Evolutionary conservation across 345 rosid genomes (phyloP).

Genomic region (Populus nigra): DNA sequence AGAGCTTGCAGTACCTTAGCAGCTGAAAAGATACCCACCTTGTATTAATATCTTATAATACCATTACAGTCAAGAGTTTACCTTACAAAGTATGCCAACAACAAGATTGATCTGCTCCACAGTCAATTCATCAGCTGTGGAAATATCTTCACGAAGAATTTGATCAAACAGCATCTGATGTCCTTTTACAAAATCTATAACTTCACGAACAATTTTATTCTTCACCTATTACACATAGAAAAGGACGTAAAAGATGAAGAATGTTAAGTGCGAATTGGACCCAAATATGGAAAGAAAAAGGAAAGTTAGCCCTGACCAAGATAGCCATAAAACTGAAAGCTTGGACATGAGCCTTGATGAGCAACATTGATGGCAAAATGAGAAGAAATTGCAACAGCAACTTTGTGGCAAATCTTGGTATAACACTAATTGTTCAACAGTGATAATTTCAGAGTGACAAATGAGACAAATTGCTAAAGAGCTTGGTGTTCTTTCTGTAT

Average conservation of each 20-base stretch:
- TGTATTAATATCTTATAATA: neutral
- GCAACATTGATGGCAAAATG: too few species aligned
- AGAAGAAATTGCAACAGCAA: too few species aligned
- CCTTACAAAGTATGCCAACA: slow-evolving; percentile 91
- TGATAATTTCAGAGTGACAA: too few species aligned
- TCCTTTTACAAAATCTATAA: slow-evolving; percentile 73
- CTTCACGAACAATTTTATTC: slow-evolving; percentile 87
- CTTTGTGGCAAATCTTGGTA: too few species aligned
- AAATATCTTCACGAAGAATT: slow-evolving; percentile 68
- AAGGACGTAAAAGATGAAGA: neutral
- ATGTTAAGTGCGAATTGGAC: too few species aligned
- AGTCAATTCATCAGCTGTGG: slow-evolving; percentile 62
- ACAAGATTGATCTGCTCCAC: slow-evolving; percentile 89
- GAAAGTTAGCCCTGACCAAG: too few species aligned
- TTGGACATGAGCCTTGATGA: too few species aligned
- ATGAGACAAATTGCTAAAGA: too few species aligned
- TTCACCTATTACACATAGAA: slow-evolving; percentile 52
- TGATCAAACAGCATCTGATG: slow-evolving; percentile 77
- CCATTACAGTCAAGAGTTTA: slow-evolving; percentile 11
- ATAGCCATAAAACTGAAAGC: too few species aligned
- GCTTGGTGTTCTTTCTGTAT: too few species aligned
- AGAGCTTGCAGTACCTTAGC: neutral
- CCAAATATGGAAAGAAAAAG: neutral
- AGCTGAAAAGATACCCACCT: neutral
- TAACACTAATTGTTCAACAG: too few species aligned